Evolutionary conservation across 441 rosid species (phyloP), one percentile per base, ranked within the genome.

Genomic region (Erodium moschatum): DNA sequence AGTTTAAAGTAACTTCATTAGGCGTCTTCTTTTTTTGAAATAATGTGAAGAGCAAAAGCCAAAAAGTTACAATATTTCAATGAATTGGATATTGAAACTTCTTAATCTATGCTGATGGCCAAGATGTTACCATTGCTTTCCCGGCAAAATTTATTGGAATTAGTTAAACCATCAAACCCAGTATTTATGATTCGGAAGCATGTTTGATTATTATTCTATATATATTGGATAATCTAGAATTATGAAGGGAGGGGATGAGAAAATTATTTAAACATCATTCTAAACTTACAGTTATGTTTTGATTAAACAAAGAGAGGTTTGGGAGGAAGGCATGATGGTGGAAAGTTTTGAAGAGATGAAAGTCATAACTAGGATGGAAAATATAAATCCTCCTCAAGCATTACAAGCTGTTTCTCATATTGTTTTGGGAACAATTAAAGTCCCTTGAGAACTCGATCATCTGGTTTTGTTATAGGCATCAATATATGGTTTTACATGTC

Each of bases 401-500:
- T 29, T 29, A 29, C 31, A 29, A 29, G 31, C 31, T 29, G 31
- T 29, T 29, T 29, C 31, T 29, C 31, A 29, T 29, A 29, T 29
- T 0, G 31, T 29, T 29, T 29, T 29, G 31, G 31, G 31, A 29
- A 29, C 31, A 29, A 29, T 4, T 29, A 29, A 29, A 29, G 31
- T 29, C 13, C 13, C 48, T 12, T 42, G 11, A 12, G 48, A 42
- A 0, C 48, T 42, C 10, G 48, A 42, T 42, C 10, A 42, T n/a
- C 56, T 48, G 18, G 4, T 48, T 48, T 13, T 48, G 20, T 52
- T 15, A 15, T 52, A 42, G 31, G 31, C 35, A 19, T 62, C 44
- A 40, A 31, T 52, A 52, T 16, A 35, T 12, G 68, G 29, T 66
- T 21, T 63, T 40, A 40, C 46, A 20, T 67, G 50, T 50, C 56